Conservation (phyloP, 2,329 filamentous ascomycete genomes). For the Pseudocercospora ulei region DNA sequence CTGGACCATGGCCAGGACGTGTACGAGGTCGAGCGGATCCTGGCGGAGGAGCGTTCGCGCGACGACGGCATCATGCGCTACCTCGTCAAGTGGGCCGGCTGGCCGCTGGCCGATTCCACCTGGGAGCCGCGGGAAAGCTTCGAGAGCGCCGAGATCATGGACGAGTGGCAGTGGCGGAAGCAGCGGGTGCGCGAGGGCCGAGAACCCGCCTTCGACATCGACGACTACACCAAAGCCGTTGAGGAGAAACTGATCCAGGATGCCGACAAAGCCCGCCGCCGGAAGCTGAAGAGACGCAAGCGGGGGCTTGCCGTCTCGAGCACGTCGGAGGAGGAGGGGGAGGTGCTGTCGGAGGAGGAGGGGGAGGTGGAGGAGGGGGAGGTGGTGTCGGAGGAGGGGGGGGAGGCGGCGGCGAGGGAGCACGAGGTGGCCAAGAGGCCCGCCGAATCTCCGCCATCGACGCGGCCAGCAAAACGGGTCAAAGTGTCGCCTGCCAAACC, state of each 20-base stretch:
- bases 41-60: constrained; percentile 21
- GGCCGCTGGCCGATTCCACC: constrained; percentile 23
- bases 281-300: constrained; percentile 27
- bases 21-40: constrained; percentile 31
- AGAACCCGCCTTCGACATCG: constrained; percentile 23
- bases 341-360: constrained; percentile 15
- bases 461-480: not conserved
- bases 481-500: constrained; percentile 3
- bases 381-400: no score
- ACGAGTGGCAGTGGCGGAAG: constrained; percentile 25
- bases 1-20: constrained; percentile 19
- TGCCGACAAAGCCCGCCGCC: constrained; percentile 15
- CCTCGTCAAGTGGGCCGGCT: constrained; percentile 32
- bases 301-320: constrained; percentile 11
- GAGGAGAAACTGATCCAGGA: constrained; percentile 12
- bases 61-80: constrained; percentile 18
- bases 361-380: constrained; percentile 12
- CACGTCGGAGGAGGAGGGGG: constrained; percentile 11
- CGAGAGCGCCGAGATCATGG: constrained; percentile 12
- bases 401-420: no score
- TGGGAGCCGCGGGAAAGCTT: constrained; percentile 29
- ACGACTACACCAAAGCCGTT: constrained; percentile 20
- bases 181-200: constrained; percentile 15
- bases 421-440: no score
- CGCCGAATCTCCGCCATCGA: no score